Base-by-base conservation (phyloP, 2,329 filamentous ascomycete species). In the Trichophaea hybrida region DNA sequence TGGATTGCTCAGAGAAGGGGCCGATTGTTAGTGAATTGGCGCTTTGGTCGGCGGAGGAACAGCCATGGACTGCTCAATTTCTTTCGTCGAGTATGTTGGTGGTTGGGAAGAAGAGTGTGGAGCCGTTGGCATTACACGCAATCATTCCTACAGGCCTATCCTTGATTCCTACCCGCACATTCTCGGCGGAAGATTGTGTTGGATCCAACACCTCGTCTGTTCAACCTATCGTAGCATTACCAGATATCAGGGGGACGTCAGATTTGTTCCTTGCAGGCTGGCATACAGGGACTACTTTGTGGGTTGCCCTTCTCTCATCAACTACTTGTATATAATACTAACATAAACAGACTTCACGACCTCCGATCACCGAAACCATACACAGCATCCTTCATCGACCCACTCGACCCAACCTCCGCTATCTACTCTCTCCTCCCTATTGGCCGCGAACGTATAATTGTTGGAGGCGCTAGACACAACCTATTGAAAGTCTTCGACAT, bases 401-500 rank as follows among this genome's bases (percentile, higher is more conserved):
- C 75, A 1, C 78, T 79, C 2, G 80, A 84, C 64, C 74, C 49
- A 2, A 58, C 77, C 61, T 78, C 77, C 15, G 73, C 79, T 0
- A 75, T 83, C 5, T 83, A 83, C 67, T 78, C 78, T 17, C 73
- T 84, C 13, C 74, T 78, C 1, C 71, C 77, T 0, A 76, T 82
- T 55, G 79, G 79, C 1, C 74, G 75, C 17, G 77, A 83, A 64
- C 74, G 75, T 1, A 76, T 84, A 58, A 68, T 83, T 6, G 78
- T 76, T 8, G 81, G 81, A 31, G 75, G 76, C 1, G 76, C 77
- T 2, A 74, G 77, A 53, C 78, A 83, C 68, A 77, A 75, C 49
- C 73, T 82, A 55, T 70, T 84, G 49, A 83, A 83, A 65, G 72
- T 83, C 4, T 84, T 82, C 64, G 81, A 85, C 65, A 68, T 84